These are phyloP conservation scores for Penicillium ucsense DNA, from an alignment of 495 filamentous ascomycete genomes.

Conservation along the genomic window DNA sequence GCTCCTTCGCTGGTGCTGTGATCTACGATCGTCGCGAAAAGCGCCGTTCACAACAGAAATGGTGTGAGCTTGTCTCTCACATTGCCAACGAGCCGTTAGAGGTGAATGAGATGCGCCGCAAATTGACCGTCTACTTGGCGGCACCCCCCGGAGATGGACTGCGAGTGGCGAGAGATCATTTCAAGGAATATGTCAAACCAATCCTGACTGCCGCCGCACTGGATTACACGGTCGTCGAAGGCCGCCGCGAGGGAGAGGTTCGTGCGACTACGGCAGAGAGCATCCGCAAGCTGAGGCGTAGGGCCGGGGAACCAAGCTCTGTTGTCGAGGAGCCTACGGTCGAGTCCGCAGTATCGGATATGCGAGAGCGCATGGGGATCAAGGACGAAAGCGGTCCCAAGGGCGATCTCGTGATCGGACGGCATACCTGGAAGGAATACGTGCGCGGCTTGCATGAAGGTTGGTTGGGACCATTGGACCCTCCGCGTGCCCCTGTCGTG, in stretches of 20 bases:
- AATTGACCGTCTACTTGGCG: conserved; percentile 76
- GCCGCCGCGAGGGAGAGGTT: conserved; percentile 78
- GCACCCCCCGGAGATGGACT: conserved; percentile 81
- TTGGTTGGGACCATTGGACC: conserved; percentile 79
- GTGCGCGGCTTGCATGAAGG: conserved; percentile 88
- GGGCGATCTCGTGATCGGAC: conserved; percentile 81
- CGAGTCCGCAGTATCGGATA: conserved; percentile 47
- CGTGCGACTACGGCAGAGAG: conserved; percentile 71
- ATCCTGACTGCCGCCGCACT: conserved; percentile 80
- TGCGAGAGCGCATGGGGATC: conserved; percentile 51
- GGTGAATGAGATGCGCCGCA: conserved; percentile 64
- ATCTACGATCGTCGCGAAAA: conserved; percentile 89
- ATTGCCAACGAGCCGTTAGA: conserved; percentile 67
- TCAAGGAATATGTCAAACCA: conserved; percentile 91
- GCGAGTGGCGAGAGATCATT: conserved; percentile 77
- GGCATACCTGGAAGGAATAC: conserved; percentile 98
- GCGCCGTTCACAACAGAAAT: conserved; percentile 70
- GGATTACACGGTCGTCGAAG: conserved; percentile 94
- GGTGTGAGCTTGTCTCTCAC: conserved; percentile 80
- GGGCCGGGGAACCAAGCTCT: conserved; percentile 40
- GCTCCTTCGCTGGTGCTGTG: conserved; percentile 64
- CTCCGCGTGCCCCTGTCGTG: conserved; percentile 22
- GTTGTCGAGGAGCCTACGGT: conserved; percentile 24
- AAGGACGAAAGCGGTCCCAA: conserved; percentile 59
- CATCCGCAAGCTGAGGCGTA: conserved; percentile 58